Evolutionary conservation across 2,329 filamentous ascomycete genomes (phyloP).

Genomic region (Aspergillus fumigatiaffinis): DNA sequence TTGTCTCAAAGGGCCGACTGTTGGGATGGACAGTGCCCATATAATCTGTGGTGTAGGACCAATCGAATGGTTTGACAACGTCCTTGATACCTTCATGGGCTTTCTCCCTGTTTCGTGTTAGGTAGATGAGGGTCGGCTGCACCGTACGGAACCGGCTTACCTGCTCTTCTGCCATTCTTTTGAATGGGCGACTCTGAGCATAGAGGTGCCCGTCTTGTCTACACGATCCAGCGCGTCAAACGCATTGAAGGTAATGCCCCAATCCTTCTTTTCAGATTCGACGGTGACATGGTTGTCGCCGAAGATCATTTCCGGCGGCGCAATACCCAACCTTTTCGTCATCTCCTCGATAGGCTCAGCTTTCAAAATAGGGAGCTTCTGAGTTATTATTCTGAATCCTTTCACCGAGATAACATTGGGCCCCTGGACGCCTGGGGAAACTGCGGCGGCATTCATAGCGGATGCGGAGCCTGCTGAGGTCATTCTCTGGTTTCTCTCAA

Average conservation of each 20-base stretch:
- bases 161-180: constrained; percentile 75
- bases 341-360: constrained; percentile 84
- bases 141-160: constrained; percentile 32
- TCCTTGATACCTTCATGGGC: constrained; percentile 84
- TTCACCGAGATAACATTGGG: constrained; percentile 58
- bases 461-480: background rate
- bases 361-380: constrained; percentile 93
- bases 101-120: constrained; percentile 58
- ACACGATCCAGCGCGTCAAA: constrained; percentile 84
- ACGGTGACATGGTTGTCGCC: constrained; percentile 85
- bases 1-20: constrained; percentile 40
- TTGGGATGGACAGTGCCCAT: constrained; percentile 59
- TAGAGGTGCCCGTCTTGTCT: constrained; percentile 85
- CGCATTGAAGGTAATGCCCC: constrained; percentile 77
- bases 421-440: constrained; percentile 44
- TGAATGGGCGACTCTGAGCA: constrained; percentile 93
- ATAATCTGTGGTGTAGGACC: constrained; percentile 93
- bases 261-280: constrained; percentile 68
- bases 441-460: constrained; percentile 51
- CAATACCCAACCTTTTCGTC: constrained; percentile 72
- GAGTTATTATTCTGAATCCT: constrained; percentile 71
- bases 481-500: background rate
- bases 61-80: constrained; percentile 94
- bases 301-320: constrained; percentile 98
- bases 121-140: constrained; percentile 26